A percentile compares a stretch with the other conserved stretches of the same genome.
These are phyloP conservation scores for Gymnopilus dilepis DNA, from an alignment of 768 basidiomycete genomes.

Conservation along the genomic window DNA sequence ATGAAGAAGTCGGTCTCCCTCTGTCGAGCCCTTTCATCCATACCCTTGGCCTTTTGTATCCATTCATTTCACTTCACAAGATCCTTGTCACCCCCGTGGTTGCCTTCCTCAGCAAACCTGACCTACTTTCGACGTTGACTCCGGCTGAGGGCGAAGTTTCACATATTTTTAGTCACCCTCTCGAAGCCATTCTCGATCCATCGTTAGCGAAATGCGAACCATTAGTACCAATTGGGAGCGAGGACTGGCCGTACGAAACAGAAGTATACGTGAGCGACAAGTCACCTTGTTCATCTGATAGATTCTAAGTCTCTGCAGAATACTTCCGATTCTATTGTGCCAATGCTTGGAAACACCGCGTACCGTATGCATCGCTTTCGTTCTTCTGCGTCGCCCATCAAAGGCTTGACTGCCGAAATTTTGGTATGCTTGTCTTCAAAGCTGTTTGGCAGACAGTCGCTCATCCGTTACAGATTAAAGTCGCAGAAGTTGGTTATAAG, in stretches of 20 bases:
- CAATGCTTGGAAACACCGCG: constrained; percentile 51
- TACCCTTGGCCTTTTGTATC: constrained; percentile 63
- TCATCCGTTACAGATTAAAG: constrained; percentile 53
- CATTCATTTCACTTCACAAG: constrained; percentile 69
- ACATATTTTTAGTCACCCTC: constrained; percentile 78
- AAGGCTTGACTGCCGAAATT: constrained; percentile 85
- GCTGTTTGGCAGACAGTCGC: not conserved
- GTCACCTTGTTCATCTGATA: not conserved
- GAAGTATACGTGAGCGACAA: constrained; percentile 65
- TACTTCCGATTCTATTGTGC: constrained; percentile 54
- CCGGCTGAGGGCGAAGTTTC: constrained; percentile 75
- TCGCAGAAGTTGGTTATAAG: constrained; percentile 70
- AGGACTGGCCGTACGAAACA: constrained; percentile 82
- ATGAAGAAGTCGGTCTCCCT: constrained; percentile 83
- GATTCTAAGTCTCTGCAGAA: constrained; percentile 43
- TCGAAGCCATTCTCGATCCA: constrained; percentile 75
- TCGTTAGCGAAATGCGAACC: constrained; percentile 43
- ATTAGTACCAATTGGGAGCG: constrained; percentile 62
- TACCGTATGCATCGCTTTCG: constrained; percentile 90
- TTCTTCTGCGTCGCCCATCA: constrained; percentile 77
- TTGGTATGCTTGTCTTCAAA: constrained; percentile 55
- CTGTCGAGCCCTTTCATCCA: constrained; percentile 59
- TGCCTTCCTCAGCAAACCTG: constrained; percentile 62
- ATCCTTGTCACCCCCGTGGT: constrained; percentile 83
- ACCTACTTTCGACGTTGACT: constrained; percentile 54